Evolutionary conservation across 2,329 filamentous ascomycete species (phyloP).

Genomic region (Grosmannia clavigera): DNA sequence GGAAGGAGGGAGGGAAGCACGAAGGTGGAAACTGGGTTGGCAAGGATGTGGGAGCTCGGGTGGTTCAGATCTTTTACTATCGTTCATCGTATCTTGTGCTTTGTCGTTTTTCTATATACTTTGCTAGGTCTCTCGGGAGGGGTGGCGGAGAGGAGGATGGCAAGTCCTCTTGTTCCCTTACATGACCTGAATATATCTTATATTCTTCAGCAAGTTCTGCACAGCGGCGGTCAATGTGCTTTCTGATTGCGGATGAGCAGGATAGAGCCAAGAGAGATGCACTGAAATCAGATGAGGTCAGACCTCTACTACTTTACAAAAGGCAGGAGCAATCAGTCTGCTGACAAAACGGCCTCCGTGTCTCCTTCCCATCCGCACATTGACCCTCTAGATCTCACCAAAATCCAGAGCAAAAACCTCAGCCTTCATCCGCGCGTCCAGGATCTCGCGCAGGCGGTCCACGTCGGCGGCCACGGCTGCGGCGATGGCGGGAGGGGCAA

Average conservation of each 20-base stretch:
- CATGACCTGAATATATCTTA: not conserved
- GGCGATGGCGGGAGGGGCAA: not conserved
- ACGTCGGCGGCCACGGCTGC: not conserved
- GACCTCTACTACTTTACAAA: too few relatives aligned
- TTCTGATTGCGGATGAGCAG: not conserved
- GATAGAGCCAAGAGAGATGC: not conserved
- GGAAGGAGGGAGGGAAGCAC: not conserved
- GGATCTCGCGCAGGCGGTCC: not conserved
- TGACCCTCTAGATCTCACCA: not conserved
- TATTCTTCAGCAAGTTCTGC: not conserved
- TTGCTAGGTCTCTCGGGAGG: not conserved
- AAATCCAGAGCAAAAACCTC: conserved; percentile 7
- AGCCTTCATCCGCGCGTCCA: conserved; percentile 1
- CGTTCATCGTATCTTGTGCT: not conserved
- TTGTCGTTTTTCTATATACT: not conserved
- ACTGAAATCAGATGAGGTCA: not conserved
- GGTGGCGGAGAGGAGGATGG: not conserved
- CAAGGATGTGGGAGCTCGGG: not conserved
- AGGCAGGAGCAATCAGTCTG: too few relatives aligned
- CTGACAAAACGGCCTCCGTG: too few relatives aligned
- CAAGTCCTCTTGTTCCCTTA: not conserved
- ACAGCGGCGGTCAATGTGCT: not conserved
- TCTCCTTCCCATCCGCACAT: too few relatives aligned
- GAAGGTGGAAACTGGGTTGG: conserved; percentile 1
- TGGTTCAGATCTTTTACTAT: not conserved